Base-by-base conservation (phyloP, 495 filamentous ascomycete species). In the Penicillium steckii region DNA sequence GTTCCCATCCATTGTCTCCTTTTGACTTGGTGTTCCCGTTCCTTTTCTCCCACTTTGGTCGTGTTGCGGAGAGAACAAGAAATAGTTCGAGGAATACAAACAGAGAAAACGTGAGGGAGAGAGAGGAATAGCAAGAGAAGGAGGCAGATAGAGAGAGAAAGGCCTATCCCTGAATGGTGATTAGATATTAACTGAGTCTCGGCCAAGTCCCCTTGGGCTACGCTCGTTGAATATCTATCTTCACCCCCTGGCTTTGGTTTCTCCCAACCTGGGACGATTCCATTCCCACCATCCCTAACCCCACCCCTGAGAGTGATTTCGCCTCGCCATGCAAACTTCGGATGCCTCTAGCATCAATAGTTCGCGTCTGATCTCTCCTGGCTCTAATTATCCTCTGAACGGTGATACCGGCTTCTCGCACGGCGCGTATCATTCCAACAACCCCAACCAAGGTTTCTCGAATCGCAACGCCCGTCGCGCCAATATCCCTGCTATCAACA, bases 401-500 rank as follows among this genome's bases (percentile, higher is more conserved):
- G 85, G 79, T 32, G 73, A 89, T 60, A 92, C 87, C 27, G 91
- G 91, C 52, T 96, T 96, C 68, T 94, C 91, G 21, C 90, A 95
- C 67, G 90, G 89, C 59, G 89, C 91, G 38, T 96, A 92, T 75
- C 81, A 81, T 56, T 90, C 87, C 52, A 95, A 93, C 72, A 79
- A 82, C 49, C 70, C 70, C 47, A 51, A 81, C 74, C 81, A 80
- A 59, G 87, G 89, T 50, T 93, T 91, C 63, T 84, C 84, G 56
- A 90, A 96, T 60, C 83, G 91, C 55, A 89, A 91, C 65, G 81
- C 86, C 55, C 88, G 93, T 67, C 79, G 86, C 32, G 82, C 81
- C 24, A 96, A 95, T 76, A 89, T 97, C 67, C 90, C 91, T 48
- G 83, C 87, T 57, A 96, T 98, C 72, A 97, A 97, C 66, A 97